Evolutionary conservation across 176 grass and related monocot species (phyloP).

Genomic region (Phyllostachys edulis): DNA sequence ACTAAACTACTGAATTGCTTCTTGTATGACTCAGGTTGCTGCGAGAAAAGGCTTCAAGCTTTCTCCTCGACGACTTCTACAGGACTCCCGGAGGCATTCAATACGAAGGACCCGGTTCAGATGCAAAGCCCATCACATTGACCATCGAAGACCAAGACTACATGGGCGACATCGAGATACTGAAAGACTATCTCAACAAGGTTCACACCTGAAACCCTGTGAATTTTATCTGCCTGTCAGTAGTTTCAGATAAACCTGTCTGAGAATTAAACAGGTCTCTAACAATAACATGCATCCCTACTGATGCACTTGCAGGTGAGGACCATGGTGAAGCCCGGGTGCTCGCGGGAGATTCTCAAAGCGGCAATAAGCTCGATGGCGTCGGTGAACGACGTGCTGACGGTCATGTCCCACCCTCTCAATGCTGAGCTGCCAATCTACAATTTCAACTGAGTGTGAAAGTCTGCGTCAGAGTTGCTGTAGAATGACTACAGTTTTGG

Average conservation of each 20-base stretch:
- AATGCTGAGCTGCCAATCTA: conserved; percentile 55
- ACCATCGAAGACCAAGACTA: conserved; percentile 72
- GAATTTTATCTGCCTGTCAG: background rate
- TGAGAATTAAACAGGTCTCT: background rate
- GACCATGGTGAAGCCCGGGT: conserved; percentile 57
- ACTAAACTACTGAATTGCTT: conserved; percentile 2
- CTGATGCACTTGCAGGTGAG: conserved; percentile 42
- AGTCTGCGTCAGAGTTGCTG: background rate
- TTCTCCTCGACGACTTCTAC: conserved; percentile 67
- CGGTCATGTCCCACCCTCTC: conserved; percentile 56
- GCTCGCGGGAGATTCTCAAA: conserved; percentile 56
- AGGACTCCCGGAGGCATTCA: conserved; percentile 64
- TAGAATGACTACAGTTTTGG: conserved; percentile 26
- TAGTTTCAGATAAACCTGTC: background rate
- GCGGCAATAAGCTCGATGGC: conserved; percentile 50
- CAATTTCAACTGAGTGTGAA: conserved; percentile 45
- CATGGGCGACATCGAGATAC: conserved; percentile 61
- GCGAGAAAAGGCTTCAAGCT: conserved; percentile 54
- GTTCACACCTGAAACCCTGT: conserved; percentile 27
- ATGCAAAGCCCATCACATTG: conserved; percentile 52
- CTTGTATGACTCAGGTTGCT: conserved; percentile 44
- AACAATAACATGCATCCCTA: conserved; percentile 2
- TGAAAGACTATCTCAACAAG: conserved; percentile 60
- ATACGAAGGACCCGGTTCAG: conserved; percentile 54
- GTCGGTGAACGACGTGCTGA: conserved; percentile 52